These are phyloP conservation scores for Acidiella bohemica DNA, from an alignment of 495 filamentous ascomycete genomes.

Conservation along the genomic window DNA sequence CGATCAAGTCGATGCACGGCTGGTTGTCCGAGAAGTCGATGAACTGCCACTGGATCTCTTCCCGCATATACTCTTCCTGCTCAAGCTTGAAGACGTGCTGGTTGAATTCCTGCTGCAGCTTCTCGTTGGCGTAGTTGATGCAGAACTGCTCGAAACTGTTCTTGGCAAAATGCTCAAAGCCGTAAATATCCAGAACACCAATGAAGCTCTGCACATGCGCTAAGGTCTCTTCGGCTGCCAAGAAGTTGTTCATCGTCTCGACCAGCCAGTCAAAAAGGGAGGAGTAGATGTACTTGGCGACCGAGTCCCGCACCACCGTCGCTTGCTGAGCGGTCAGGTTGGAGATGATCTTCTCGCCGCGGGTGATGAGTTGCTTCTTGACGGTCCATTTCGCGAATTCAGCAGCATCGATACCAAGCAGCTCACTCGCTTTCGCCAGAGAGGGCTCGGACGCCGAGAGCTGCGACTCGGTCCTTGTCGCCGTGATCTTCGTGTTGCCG, in stretches of 20 bases:
- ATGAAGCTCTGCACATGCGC: slow-evolving; percentile 83
- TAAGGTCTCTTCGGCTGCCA: slow-evolving; percentile 81
- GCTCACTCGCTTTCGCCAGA: slow-evolving; percentile 64
- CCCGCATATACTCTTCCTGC: slow-evolving; percentile 93
- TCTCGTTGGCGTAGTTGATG: slow-evolving; percentile 99
- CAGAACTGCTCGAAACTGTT: slow-evolving; percentile 99
- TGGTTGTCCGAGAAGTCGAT: slow-evolving; percentile 99
- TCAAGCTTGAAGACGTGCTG: slow-evolving; percentile 99
- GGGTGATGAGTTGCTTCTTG: slow-evolving; percentile 95
- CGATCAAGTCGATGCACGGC: slow-evolving; percentile 98
- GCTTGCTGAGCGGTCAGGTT: slow-evolving; percentile 92
- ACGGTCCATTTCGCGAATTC: slow-evolving; percentile 98
- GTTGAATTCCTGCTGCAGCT: slow-evolving; percentile 98
- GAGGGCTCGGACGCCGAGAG: slow-evolving; percentile 70
- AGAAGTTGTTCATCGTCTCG: slow-evolving; percentile 78
- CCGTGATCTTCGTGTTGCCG: slow-evolving; percentile 88
- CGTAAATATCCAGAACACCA: slow-evolving; percentile 98
- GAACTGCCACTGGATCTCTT: slow-evolving; percentile 98
- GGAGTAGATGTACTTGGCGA: slow-evolving; percentile 97
- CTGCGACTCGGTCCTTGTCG: slow-evolving; percentile 74
- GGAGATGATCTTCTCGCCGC: slow-evolving; percentile 94
- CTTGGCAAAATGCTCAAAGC: slow-evolving; percentile 98
- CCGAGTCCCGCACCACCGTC: slow-evolving; percentile 87
- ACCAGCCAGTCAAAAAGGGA: slow-evolving; percentile 98
- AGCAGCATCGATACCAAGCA: slow-evolving; percentile 72